phyloP scores from a whole-genome alignment of 163 green algal species.

The Picocystis sp. region DNA sequence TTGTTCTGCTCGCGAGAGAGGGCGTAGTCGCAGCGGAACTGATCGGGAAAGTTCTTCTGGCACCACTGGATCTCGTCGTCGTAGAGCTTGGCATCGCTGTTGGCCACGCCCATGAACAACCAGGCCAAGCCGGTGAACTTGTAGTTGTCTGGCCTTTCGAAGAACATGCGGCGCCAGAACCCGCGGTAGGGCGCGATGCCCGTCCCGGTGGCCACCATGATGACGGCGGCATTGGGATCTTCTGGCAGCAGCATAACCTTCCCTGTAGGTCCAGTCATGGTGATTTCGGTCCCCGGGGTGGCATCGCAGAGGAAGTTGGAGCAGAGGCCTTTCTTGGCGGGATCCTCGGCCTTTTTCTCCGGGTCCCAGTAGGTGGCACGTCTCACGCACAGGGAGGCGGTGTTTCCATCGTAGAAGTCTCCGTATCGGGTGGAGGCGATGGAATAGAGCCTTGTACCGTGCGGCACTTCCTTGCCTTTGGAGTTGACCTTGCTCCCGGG shows the following conservation, averaged over 20 bases:
- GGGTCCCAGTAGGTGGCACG: constrained; percentile 80
- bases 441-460: constrained; percentile 92
- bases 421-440: constrained; percentile 92
- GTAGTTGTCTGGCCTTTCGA: constrained; percentile 72
- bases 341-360: constrained; percentile 77
- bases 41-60: constrained; percentile 38
- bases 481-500: constrained; percentile 85
- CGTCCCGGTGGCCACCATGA: constrained; percentile 97
- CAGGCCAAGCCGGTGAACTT: constrained; percentile 90
- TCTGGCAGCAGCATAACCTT: constrained; percentile 92
- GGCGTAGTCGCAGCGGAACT: constrained; percentile 88
- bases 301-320: constrained; percentile 98
- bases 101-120: constrained; percentile 98
- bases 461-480: constrained; percentile 89
- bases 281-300: constrained; percentile 73
- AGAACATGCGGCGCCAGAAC: constrained; percentile 89
- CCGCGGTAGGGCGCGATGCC: constrained; percentile 94
- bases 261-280: constrained; percentile 88
- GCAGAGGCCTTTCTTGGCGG: constrained; percentile 98
- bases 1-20: constrained; percentile 89
- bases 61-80: constrained; percentile 74
- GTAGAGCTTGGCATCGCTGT: constrained; percentile 93
- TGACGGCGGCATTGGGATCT: constrained; percentile 67
- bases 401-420: constrained; percentile 89
- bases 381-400: constrained; percentile 87